Conservation (phyloP, 192 early-diverging fungal genomes). For the Dissophora ornata region DNA sequence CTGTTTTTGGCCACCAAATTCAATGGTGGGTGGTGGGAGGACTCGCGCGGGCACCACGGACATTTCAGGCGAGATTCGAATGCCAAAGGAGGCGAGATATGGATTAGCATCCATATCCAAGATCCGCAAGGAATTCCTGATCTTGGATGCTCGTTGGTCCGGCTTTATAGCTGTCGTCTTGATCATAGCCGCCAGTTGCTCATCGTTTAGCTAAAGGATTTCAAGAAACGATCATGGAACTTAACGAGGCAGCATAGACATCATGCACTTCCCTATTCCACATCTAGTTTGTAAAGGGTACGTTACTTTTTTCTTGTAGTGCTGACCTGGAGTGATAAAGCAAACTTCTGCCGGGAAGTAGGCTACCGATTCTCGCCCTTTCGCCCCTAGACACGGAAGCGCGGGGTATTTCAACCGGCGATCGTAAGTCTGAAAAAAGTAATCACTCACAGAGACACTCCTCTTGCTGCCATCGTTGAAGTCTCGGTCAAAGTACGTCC, state of each 20-base stretch:
- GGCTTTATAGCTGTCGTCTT: constrained; percentile 87
- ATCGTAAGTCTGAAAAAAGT: constrained; percentile 76
- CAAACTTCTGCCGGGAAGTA: constrained; percentile 85
- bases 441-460: constrained; percentile 64
- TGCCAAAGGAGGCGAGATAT: constrained; percentile 78
- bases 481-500: constrained; percentile 32
- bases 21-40: constrained; percentile 54
- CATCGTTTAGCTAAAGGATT: constrained; percentile 82
- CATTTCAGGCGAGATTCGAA: constrained; percentile 73
- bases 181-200: constrained; percentile 93
- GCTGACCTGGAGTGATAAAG: constrained; percentile 76
- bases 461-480: constrained; percentile 56
- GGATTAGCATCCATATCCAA: constrained; percentile 73
- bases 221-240: too few species aligned
- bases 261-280: too few species aligned
- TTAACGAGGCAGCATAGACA: too few species aligned
- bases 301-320: constrained; percentile 68
- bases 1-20: constrained; percentile 46
- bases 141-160: constrained; percentile 78
- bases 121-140: constrained; percentile 73
- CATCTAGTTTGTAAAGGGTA: too few species aligned
- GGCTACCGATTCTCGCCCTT: constrained; percentile 43
- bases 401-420: constrained; percentile 72
- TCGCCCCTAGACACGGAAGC: constrained; percentile 74
- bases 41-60: constrained; percentile 59